Evolutionary conservation across 2,329 filamentous ascomycete species (phyloP), one percentile per base, ranked within the genome.

Genomic region (Aspergillus ochraceoroseus): DNA sequence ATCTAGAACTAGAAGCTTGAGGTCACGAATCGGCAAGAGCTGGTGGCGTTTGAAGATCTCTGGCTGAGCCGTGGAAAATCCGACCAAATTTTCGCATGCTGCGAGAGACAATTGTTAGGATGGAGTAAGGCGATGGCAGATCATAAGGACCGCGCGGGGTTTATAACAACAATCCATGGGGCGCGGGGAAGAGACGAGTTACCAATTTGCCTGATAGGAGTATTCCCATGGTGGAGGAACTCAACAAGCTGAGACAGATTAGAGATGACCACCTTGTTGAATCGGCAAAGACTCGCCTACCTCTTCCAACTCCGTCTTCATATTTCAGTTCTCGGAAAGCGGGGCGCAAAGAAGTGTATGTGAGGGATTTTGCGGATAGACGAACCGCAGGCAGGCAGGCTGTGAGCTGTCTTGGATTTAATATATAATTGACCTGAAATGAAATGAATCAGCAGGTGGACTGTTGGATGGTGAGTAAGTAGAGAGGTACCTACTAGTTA

Each of bases 161-260:
- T n/a, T n/a, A n/a, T n/a, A n/a, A n/a, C n/a, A n/a, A n/a, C 20
- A 22, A 7, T 15, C 13, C 17, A 19, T 12, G n/a, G 8, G 7
- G 20, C 12, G 26, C 19, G 5, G n/a, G 7, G 11, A 5, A 7
- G 11, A 23, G 7, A 27, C 7, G 11, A 34, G 20, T 23, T 70
- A 85, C 82, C 82, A 52, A 90, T 76, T 62, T 87, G 81, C 54
- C 92, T 81, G 50, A 96, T 87, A 62, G 95, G 85, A 28, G 87
- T 87, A 62, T 94, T 95, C 45, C 86, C 86, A 68, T 94, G 84
- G 65, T 86, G 84, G 44, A 96, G 85, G 67, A 96, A 95, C 63
- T 88, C 87, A 47, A 95, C 87, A 13, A 54, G 46, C 53, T 53
- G 36, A 30, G 12, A 29, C 19, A n/a, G 7, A 34, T 35, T 23